phyloP scores from a whole-genome alignment of 2,329 filamentous ascomycete genomes.

The Fusarium nelsonii region DNA sequence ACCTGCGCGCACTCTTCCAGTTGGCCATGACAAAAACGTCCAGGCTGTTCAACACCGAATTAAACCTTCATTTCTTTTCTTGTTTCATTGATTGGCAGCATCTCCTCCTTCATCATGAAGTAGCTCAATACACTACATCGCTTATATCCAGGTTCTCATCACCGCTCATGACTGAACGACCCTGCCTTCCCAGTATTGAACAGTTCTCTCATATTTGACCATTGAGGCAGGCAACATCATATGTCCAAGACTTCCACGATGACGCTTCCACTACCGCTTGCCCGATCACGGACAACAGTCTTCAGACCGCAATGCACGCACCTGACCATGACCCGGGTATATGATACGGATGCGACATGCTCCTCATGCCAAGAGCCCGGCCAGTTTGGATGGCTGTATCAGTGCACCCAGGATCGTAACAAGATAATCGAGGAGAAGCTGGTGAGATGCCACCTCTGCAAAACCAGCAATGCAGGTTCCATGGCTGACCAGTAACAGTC shows the following conservation, averaged over 20 bases:
- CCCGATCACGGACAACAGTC: slow-evolving; percentile 25
- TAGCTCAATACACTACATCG: slow-evolving; percentile 24
- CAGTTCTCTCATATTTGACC: neutral
- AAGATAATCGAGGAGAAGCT: slow-evolving; percentile 53
- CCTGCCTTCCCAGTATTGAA: neutral
- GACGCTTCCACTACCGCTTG: slow-evolving; percentile 24
- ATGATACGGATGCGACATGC: slow-evolving; percentile 66
- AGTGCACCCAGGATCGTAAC: slow-evolving; percentile 75
- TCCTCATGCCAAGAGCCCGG: slow-evolving; percentile 67
- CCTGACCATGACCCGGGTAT: slow-evolving; percentile 74
- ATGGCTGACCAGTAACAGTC: slow-evolving; percentile 39
- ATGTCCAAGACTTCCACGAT: slow-evolving; percentile 13
- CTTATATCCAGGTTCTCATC: slow-evolving; percentile 12
- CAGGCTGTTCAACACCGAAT: neutral
- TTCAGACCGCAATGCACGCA: slow-evolving; percentile 70
- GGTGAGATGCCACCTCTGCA: slow-evolving; percentile 38
- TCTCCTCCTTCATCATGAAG: slow-evolving; percentile 12
- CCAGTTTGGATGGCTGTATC: slow-evolving; percentile 78
- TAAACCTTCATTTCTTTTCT: neutral
- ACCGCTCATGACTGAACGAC: neutral
- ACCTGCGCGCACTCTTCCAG: slow-evolving; percentile 37
- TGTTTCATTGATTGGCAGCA: neutral
- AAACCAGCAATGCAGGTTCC: neutral
- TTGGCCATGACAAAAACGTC: neutral
- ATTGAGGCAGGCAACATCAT: neutral